Conservation (phyloP, 139 green algal species). For the Chlamydomonas schloesseri region DNA sequence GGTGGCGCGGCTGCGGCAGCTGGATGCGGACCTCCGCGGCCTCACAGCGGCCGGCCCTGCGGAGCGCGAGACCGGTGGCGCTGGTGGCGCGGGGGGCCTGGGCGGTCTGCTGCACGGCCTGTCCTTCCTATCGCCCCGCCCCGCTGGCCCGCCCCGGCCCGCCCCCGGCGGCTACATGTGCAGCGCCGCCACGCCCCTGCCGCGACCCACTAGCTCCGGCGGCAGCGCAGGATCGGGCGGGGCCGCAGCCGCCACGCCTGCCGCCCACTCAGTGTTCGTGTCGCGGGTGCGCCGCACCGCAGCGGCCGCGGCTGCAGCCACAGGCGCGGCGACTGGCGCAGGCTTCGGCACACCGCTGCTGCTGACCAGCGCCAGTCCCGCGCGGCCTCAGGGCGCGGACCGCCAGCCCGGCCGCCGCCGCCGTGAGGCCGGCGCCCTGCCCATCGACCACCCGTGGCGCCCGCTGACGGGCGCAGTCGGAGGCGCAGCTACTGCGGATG, state of each 20-base stretch:
- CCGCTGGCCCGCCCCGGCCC: background rate
- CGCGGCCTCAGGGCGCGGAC: background rate
- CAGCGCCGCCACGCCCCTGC: background rate
- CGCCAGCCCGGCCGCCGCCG: too few relatives aligned
- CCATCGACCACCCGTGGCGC: too few relatives aligned
- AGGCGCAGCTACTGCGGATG: background rate
- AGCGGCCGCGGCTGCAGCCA: too few relatives aligned
- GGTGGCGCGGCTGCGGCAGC: slow-evolving; percentile 1
- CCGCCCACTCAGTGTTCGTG: too few relatives aligned
- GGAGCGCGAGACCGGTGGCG: too few relatives aligned
- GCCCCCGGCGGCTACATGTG: background rate
- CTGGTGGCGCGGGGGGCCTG: too few relatives aligned
- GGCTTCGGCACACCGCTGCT: background rate
- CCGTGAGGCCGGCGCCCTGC: background rate
- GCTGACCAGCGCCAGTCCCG: background rate
- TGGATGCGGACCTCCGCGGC: background rate
- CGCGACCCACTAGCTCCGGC: background rate
- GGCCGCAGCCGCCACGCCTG: too few relatives aligned
- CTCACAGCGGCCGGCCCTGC: too few relatives aligned
- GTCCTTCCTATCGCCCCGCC: slow-evolving; percentile 16
- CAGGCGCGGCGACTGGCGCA: background rate
- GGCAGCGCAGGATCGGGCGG: too few relatives aligned
- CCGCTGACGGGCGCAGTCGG: too few relatives aligned
- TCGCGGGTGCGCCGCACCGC: too few relatives aligned
- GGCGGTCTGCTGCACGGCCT: background rate